Conservation (phyloP, 208 protist genomes). For the Wallacemonas sp. region DNA sequence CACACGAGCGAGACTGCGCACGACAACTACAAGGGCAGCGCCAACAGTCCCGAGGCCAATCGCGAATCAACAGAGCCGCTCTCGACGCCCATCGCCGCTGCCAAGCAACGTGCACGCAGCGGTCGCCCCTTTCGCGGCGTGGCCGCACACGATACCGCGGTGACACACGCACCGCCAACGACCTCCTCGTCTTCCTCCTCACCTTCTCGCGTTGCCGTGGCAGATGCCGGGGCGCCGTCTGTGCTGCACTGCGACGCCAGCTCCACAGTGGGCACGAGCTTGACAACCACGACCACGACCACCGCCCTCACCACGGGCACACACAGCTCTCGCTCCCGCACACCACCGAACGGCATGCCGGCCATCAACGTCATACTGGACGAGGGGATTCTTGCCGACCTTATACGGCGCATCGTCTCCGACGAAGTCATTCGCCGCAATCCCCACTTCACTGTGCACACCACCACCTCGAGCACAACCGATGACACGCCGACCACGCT, state of each 20-base stretch:
- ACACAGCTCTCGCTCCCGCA: not conserved
- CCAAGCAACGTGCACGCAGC: no score
- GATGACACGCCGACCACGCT: not conserved
- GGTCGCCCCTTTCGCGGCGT: no score
- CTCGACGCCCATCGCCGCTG: no score
- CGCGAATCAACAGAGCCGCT: no score
- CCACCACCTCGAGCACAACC: not conserved
- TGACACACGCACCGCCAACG: no score
- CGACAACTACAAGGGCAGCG: not conserved
- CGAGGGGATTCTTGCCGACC: not conserved
- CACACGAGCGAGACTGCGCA: not conserved
- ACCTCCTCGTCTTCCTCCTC: no score
- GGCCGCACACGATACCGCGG: no score
- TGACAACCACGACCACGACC: not conserved
- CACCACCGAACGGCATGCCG: not conserved
- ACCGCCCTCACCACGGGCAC: not conserved
- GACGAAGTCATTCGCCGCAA: not conserved
- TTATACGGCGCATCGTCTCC: constrained; percentile 1
- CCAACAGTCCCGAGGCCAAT: no score
- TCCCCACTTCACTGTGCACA: not conserved
- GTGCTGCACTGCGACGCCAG: no score
- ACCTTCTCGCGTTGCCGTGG: no score
- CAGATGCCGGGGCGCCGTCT: no score
- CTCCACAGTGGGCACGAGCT: not conserved
- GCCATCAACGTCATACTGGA: not conserved